These are phyloP conservation scores for Ascoidea asiatica DNA, from an alignment of 805 yeast genomes.

Conservation along the genomic window DNA sequence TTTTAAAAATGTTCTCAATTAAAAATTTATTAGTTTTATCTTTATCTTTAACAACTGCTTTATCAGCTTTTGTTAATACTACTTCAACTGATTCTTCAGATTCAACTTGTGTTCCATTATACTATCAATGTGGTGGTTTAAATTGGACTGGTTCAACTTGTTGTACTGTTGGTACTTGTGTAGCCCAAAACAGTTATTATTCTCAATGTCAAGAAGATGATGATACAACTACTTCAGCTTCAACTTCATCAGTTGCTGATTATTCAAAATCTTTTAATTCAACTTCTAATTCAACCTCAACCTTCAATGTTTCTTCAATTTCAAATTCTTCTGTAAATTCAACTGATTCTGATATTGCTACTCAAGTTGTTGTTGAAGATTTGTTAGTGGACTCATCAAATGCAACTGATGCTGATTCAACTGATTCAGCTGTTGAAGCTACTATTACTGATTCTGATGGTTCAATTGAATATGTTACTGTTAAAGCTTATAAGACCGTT, in stretches of 20 bases:
- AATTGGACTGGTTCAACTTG: slow-evolving; percentile 12
- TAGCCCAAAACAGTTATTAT: slow-evolving; percentile 14
- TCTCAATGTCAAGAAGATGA: slow-evolving; percentile 13
- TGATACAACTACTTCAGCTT: too few relatives aligned
- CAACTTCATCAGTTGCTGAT: too few relatives aligned
- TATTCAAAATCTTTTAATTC: background rate
- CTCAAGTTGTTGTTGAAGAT: too few relatives aligned
- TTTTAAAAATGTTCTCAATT: background rate
- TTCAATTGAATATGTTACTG: background rate
- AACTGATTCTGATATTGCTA: background rate
- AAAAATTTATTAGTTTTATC: too few relatives aligned
- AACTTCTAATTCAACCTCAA: background rate
- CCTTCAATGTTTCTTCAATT: background rate
- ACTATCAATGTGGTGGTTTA: slow-evolving; percentile 15
- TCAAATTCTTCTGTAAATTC: background rate
- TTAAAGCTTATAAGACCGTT: background rate
- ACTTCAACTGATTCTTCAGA: slow-evolving; percentile 1
- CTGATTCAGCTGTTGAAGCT: background rate
- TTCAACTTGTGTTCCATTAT: slow-evolving; percentile 5
- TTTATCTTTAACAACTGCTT: background rate
- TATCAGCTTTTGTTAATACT: background rate
- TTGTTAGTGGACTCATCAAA: background rate
- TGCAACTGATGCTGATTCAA: background rate
- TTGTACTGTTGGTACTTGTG: slow-evolving; percentile 15
- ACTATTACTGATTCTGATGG: background rate